Percentiles rank a stretch among this genome's conserved stretches.
Evolutionary conservation across 176 grass and related monocot genomes (phyloP).

Genomic region (Aegilops umbellulata): DNA sequence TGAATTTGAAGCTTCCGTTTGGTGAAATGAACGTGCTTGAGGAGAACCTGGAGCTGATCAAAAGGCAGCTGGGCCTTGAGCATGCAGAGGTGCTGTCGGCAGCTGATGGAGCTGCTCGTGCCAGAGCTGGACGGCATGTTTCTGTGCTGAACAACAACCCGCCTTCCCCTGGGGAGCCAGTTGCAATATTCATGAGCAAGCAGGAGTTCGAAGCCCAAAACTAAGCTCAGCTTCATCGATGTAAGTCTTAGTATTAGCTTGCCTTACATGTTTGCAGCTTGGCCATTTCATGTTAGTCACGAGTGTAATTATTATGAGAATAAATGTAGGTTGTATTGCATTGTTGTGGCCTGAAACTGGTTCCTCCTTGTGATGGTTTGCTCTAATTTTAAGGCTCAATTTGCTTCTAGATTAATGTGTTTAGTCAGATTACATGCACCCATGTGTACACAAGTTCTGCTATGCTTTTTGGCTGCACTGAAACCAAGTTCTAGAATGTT

Average conservation of each 20-base stretch:
- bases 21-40: constrained; percentile 58
- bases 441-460: not conserved
- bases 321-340: not conserved
- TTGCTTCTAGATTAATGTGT: not conserved
- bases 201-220: constrained; percentile 19
- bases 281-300: not conserved
- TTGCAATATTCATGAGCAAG: constrained; percentile 58
- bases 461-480: not conserved
- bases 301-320: not conserved
- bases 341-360: not conserved
- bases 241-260: not conserved
- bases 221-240: not conserved
- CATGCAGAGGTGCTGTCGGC: constrained; percentile 47
- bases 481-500: not conserved
- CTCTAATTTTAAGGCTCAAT: not conserved
- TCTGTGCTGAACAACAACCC: constrained; percentile 51
- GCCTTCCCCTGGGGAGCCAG: constrained; percentile 60
- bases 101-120: constrained; percentile 24
- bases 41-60: constrained; percentile 66
- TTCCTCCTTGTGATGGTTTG: not conserved
- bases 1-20: constrained; percentile 65
- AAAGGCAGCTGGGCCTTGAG: constrained; percentile 59
- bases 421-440: not conserved
- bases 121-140: constrained; percentile 38
- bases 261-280: not conserved